Base-by-base conservation (phyloP, 1,284 basidiomycete species). In the Trichosporon coremiiforme region DNA sequence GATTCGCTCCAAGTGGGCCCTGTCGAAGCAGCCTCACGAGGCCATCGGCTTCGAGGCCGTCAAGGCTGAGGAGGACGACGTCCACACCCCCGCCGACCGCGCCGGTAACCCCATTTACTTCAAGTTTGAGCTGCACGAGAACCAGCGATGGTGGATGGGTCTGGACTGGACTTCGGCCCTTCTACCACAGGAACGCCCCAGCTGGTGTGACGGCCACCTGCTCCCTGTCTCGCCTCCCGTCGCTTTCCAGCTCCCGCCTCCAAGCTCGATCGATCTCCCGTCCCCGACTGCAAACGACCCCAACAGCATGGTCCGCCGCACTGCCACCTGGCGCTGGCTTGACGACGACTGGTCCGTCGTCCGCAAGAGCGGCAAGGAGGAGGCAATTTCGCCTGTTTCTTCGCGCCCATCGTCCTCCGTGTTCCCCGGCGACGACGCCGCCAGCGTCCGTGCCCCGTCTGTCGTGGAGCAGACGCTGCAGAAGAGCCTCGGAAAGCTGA, bases 101-200 rank as follows among this genome's bases (percentile, higher is more conserved):
- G 72, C 71, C 7, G 76, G 73, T 64, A 71, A 72, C 55, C 80
- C 79, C 0, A 66, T 93, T 29, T 90, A 92, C 62, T 95, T 95
- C 84, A 86, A 91, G 53, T 95, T 95, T 79, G 92, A 91, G 45
- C 84, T 97, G 35, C 91, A 93, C 79, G 95, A 98, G 82, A 98
- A 97, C 81, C 95, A 98, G 84, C 88, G 95, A 4, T 98, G 95
- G 95, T 86, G 85, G 86, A 85, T 87, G 79, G 86, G 85, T 2
- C 76, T 87, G 12, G 86, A 98, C 83, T 98, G 93, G 93, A 96
- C 95, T 0, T 91, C 92, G 2, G 94, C 95, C 0, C 87, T 98
- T 5, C 87, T 98, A 4, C 95, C 95, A 0, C 89, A 89, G 53
- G 95, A 98, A 80, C 89, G 95, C 0, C 93, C 95, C 0, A 91